A percentile compares a stretch with the other conserved stretches of the same genome.
Conservation (phyloP, 768 basidiomycete species). For the Suillus occidentalis region DNA sequence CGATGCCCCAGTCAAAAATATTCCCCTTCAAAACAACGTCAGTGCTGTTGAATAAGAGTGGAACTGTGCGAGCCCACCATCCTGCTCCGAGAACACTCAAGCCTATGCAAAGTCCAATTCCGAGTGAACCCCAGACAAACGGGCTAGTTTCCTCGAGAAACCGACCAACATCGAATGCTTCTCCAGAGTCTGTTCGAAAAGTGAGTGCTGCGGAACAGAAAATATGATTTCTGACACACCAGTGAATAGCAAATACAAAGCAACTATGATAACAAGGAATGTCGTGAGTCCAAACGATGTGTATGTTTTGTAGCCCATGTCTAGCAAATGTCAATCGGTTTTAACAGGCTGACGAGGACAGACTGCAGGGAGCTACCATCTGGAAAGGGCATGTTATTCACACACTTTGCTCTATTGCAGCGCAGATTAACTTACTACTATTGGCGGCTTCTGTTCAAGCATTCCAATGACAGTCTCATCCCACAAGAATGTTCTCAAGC, state of each 20-base stretch:
- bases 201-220: neutral
- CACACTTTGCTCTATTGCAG: neutral
- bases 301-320: slow-evolving; percentile 42
- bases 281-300: slow-evolving; percentile 69
- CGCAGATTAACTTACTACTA: too few relatives aligned
- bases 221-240: slow-evolving; percentile 45
- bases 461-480: slow-evolving; percentile 18
- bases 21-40: slow-evolving; percentile 66
- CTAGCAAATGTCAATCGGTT: neutral
- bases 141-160: slow-evolving; percentile 97
- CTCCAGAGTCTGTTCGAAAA: slow-evolving; percentile 65
- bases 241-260: slow-evolving; percentile 87
- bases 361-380: neutral
- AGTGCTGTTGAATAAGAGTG: neutral
- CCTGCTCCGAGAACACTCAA: slow-evolving; percentile 92
- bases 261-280: slow-evolving; percentile 63
- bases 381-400: neutral
- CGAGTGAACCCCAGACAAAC: slow-evolving; percentile 88
- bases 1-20: slow-evolving; percentile 95
- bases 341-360: neutral
- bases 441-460: neutral
- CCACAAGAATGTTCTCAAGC: slow-evolving; percentile 27
- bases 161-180: slow-evolving; percentile 90
- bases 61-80: slow-evolving; percentile 59
- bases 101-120: slow-evolving; percentile 91